These are phyloP conservation scores for Panicum miliaceum DNA, from an alignment of 176 grass and related monocot species.

Conservation along the genomic window DNA sequence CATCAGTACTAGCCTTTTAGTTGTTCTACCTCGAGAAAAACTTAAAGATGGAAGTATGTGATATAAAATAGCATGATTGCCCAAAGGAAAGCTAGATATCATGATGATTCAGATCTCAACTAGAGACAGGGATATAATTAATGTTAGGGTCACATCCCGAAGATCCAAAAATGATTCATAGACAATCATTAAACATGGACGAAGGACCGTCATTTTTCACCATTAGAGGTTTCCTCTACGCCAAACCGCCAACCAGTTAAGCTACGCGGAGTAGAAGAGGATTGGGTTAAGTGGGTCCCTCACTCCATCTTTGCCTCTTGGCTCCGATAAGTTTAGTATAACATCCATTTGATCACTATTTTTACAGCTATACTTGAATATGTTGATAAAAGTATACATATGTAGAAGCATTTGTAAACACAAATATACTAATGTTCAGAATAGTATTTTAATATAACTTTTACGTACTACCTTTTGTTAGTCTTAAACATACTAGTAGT, in stretches of 20 bases:
- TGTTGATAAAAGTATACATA: too few species aligned
- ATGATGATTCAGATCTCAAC: slow-evolving; percentile 21
- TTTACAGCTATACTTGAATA: background rate
- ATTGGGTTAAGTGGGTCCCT: background rate
- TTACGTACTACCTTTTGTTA: background rate
- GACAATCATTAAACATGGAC: slow-evolving; percentile 22
- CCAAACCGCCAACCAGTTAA: background rate
- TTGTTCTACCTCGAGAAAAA: background rate
- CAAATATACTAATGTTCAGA: background rate
- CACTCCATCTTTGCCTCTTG: background rate
- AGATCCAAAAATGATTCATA: background rate
- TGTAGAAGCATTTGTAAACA: background rate
- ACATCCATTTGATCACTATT: background rate
- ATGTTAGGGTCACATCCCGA: background rate
- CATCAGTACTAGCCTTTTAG: background rate
- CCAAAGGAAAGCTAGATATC: background rate
- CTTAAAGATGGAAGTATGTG: background rate
- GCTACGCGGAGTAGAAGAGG: background rate
- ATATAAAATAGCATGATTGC: background rate
- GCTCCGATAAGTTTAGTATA: background rate
- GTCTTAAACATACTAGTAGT: background rate
- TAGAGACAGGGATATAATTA: background rate
- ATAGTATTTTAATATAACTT: background rate
- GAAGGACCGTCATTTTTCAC: background rate
- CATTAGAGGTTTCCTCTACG: background rate